Base-by-base conservation (phyloP, 2,329 filamentous ascomycete species). In the Onygenales sp. region DNA sequence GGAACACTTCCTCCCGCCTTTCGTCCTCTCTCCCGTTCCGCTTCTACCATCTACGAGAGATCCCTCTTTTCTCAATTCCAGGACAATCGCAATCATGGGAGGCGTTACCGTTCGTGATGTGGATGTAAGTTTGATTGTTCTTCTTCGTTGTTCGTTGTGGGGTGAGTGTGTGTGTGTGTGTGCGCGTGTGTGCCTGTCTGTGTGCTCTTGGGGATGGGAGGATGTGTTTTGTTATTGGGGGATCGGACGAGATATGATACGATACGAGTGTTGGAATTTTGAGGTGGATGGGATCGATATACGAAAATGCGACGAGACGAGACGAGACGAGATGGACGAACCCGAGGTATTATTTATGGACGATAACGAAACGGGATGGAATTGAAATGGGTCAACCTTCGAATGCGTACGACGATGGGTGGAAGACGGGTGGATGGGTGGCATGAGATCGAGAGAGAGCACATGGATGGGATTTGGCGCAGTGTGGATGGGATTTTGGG, bases 101-200 rank as follows among this genome's bases (percentile, higher is more conserved):
- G 81, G 82, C 73, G 81, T 84, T 72, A 78, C 75, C 68, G 82
- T 84, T 75, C 80, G 80, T 72, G 81, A 84, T 78, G 81, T 84
- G 72, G 79, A 81, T 70, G 78, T 80, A 75, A 69, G 75, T 73
- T 58, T 43, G 41, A 17, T 13, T 14, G 41, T 21, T n/a, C 36
- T 39, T 39, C 11, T 7, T 38, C 35, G 7, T 47, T 38, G 32
- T 27, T 5, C 6, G 10, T 48, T 10, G 33, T 48, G 35, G 35
- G 14, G 14, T 38, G 3, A 5, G 21, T 27, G 21, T 27, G 21
- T 27, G 21, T 27, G 21, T 2, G 21, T 27, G 21, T 27, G 21
- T 27, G 21, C 5, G 21, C 5, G 21, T 5, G 3, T 27, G 21
- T 27, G 21, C 21, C 21, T 27, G 21, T 27, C 21, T 27, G 21